Conservation (phyloP, 352 stramenopile species). For the Phytopythium montanum region DNA sequence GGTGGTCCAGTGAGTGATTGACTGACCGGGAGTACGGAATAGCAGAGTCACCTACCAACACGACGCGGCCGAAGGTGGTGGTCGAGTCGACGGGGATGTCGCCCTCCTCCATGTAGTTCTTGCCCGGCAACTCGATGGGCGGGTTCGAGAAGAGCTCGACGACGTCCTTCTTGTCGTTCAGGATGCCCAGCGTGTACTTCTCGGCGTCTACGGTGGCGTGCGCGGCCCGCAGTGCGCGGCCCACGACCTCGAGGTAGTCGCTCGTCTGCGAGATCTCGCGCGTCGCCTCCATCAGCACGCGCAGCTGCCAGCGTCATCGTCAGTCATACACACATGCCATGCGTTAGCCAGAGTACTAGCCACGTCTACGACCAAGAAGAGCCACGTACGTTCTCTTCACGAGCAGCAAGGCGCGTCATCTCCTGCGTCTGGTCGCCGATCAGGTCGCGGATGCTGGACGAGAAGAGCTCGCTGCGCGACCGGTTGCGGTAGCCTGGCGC, state of each 20-base stretch:
- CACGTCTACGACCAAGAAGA: neutral
- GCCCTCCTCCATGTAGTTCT: conserved; percentile 57
- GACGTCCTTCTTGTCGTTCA: conserved; percentile 60
- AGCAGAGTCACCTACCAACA: conserved; percentile 18
- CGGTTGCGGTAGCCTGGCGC: conserved; percentile 26
- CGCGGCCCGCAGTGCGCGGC: conserved; percentile 44
- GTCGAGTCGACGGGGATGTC: conserved; percentile 47
- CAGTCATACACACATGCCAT: neutral
- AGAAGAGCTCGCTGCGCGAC: conserved; percentile 43
- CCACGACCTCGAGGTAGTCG: conserved; percentile 47
- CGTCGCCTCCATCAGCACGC: conserved; percentile 57
- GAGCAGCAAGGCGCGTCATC: conserved; percentile 38
- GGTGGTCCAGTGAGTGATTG: no score
- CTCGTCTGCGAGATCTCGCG: conserved; percentile 56
- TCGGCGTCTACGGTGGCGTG: conserved; percentile 47
- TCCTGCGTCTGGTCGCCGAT: conserved; percentile 48
- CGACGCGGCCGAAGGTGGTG: conserved; percentile 66
- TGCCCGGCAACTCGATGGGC: conserved; percentile 35
- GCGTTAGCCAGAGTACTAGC: neutral
- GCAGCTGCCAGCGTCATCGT: conserved; percentile 38
- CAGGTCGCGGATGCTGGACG: conserved; percentile 46
- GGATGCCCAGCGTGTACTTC: conserved; percentile 54
- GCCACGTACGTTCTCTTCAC: conserved; percentile 48
- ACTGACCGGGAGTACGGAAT: no score
- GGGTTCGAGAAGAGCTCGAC: conserved; percentile 65